phyloP scores from a whole-genome alignment of 2,329 filamentous ascomycete species.

The Aureobasidium sp. region DNA sequence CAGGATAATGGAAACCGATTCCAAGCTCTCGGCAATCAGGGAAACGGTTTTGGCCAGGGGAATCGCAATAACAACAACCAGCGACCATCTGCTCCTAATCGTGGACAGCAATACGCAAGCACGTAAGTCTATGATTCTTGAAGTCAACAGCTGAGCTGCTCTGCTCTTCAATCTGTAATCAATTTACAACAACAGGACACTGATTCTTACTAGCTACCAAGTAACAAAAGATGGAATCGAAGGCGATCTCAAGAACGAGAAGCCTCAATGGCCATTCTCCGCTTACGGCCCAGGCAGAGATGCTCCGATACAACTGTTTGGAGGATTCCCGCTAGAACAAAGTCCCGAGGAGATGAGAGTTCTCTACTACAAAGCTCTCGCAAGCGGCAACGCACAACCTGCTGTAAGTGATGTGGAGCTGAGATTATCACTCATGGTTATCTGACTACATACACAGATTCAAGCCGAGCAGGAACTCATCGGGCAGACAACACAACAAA shows the following conservation, averaged over 20 bases:
- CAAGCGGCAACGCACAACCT: conserved; percentile 49
- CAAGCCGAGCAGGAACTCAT: conserved; percentile 54
- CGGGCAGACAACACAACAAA: conserved; percentile 59
- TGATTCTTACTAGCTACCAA: conserved; percentile 33
- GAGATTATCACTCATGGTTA: background rate
- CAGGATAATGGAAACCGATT: conserved; percentile 46
- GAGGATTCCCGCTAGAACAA: conserved; percentile 68
- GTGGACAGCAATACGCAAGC: conserved; percentile 26
- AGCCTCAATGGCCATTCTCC: conserved; percentile 78
- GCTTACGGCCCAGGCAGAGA: conserved; percentile 72
- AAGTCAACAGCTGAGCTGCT: background rate
- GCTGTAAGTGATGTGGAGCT: conserved; percentile 33
- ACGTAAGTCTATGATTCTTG: background rate
- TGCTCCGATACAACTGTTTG: conserved; percentile 74
- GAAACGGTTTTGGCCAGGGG: conserved; percentile 20
- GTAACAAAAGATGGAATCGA: conserved; percentile 52
- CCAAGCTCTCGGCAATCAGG: conserved; percentile 36
- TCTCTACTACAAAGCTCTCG: conserved; percentile 56
- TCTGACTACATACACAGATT: conserved; percentile 25
- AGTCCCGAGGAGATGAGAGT: conserved; percentile 82
- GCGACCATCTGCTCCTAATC: conserved; percentile 25
- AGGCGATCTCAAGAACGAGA: conserved; percentile 59
- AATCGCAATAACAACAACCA: background rate
- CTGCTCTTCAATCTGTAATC: background rate
- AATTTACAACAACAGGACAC: too few relatives aligned